Conservation (phyloP, 306 rosid species). For the Medicago truncatula region DNA sequence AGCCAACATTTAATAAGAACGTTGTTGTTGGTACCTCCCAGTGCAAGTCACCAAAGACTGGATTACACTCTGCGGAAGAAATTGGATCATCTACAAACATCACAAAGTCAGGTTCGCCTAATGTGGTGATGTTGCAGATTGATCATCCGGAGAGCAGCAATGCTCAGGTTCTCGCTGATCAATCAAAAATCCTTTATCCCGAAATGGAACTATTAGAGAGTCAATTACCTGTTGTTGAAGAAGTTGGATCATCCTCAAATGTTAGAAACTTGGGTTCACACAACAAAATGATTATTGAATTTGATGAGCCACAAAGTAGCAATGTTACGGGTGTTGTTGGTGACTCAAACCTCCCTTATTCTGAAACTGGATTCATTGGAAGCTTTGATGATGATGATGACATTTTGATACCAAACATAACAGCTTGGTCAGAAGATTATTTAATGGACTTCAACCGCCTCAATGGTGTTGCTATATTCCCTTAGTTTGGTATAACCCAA, state of each 20-base stretch:
- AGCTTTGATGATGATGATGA: background rate
- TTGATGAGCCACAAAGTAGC: background rate
- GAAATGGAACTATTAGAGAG: background rate
- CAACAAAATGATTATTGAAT: background rate
- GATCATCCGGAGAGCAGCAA: background rate
- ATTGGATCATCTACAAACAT: background rate
- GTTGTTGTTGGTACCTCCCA: background rate
- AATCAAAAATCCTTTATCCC: background rate
- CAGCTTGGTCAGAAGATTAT: background rate
- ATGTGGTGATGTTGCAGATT: background rate
- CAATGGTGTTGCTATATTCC: background rate
- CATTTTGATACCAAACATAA: background rate
- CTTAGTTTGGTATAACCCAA: too few species aligned
- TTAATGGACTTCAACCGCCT: background rate
- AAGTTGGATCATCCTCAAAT: background rate
- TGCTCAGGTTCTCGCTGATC: background rate
- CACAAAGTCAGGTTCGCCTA: background rate
- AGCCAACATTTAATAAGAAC: background rate
- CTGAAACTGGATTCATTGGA: background rate
- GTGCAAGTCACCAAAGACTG: background rate
- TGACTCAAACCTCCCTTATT: background rate
- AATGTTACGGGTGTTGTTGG: background rate
- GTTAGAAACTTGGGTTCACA: background rate
- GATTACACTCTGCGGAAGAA: background rate
- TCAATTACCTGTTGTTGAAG: background rate